phyloP scores from a whole-genome alignment of 2,329 filamentous ascomycete species.

The Ophiostoma perfectum region DNA sequence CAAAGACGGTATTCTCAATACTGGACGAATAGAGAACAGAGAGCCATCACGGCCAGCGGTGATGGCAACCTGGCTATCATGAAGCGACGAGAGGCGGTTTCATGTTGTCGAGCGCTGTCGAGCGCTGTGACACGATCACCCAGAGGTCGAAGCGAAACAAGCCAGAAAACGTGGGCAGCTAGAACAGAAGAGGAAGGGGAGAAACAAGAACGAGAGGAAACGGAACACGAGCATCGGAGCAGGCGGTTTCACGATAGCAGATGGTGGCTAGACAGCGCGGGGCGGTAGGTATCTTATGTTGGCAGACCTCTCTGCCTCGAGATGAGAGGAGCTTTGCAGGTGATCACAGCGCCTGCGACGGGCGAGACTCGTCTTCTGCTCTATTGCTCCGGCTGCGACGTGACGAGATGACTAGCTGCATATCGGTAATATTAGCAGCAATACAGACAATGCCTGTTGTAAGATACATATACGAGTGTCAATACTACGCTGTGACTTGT shows the following conservation, averaged over 20 bases:
- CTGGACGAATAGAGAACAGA: no score
- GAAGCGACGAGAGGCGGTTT: background rate
- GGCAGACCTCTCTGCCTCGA: background rate
- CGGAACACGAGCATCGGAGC: background rate
- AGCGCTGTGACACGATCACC: background rate
- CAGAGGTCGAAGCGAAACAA: background rate
- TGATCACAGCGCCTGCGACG: background rate
- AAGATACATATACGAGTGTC: background rate
- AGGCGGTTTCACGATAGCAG: background rate
- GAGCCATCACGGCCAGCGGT: no score
- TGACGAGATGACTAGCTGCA: constrained; percentile 5
- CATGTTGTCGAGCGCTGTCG: background rate
- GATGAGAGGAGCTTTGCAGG: background rate
- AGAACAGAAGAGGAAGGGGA: background rate
- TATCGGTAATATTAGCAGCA: background rate
- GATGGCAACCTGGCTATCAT: no score
- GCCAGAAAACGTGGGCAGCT: no score
- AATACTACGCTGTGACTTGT: constrained; percentile 5
- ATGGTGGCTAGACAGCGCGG: no score
- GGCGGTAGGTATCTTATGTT: no score
- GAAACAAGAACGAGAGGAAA: background rate
- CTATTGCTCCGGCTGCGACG: background rate
- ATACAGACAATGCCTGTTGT: background rate
- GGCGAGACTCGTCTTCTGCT: background rate
- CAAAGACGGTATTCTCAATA: no score